Evolutionary conservation across 495 filamentous ascomycete species (phyloP), one percentile per base, ranked within the genome.

Genomic region (Aspergillus heteromorphus): DNA sequence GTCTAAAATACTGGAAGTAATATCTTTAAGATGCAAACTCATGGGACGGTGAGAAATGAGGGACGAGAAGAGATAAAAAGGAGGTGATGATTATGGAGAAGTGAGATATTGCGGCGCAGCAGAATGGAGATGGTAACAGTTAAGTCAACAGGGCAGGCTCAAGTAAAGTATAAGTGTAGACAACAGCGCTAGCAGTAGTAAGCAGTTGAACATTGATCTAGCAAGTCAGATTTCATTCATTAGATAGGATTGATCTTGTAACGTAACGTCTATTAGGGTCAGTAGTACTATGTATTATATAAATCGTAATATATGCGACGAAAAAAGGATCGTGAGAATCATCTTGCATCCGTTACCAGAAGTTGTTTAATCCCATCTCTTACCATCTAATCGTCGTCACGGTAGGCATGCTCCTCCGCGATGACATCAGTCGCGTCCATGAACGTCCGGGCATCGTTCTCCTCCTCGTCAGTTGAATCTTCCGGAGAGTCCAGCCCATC

Each of bases 381-480:
- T 23, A 9, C 6, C 29, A 16, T 51, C 17, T 25, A 18, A n/a
- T n/a, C 14, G 16, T 13, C 48, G 29, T 27, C 43, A 14, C 29
- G 13, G 7, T 29, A 60, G 0, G 57, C 53, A 25, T 45, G 20
- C 47, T 64, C 61, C 30, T 64, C 61, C 29, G 51, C 55, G 29
- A 64, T 58, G 7, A 55, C 36, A 51, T 58, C 40, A 11, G 56
- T 51, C 11, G 10, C 23, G 45, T 60, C 62, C 21, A n/a, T 54
- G 17, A 54, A 64, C 1, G 50, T 36, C n/a, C 49, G 43, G 7
- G 49, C 43, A 20, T 56, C 58, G 6, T 48, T 42, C 18, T 65
- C 62, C 19, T 75, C 73, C 7, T 76, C 73, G 19, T 76, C 73
- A 6, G 63, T 75, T 6, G 65, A 55, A 29, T 73, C 69, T 13